phyloP scores from a whole-genome alignment of 768 basidiomycete genomes.

The Cubamyces lactineus region DNA sequence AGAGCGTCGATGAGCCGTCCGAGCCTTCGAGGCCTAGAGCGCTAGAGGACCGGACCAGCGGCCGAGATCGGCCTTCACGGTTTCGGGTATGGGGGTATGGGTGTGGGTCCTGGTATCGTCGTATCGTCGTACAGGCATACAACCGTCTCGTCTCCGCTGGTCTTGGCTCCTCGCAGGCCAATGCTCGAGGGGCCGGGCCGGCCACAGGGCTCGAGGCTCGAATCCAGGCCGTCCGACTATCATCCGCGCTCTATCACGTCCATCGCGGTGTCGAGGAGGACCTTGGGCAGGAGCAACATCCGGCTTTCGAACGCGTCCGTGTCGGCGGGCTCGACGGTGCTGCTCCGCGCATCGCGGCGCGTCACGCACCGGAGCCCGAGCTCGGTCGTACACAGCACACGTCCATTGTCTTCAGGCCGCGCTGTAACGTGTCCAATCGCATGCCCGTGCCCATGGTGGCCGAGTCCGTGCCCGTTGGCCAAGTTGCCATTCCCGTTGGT shows the following conservation, averaged over 20 bases:
- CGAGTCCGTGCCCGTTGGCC: neutral
- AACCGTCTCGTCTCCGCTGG: neutral
- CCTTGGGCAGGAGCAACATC: constrained; percentile 70
- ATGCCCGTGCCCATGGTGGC: constrained; percentile 12
- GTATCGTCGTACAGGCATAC: neutral
- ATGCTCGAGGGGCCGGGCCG: too few relatives aligned
- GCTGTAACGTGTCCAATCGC: constrained; percentile 35
- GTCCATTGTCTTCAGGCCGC: constrained; percentile 21
- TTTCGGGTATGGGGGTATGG: neutral
- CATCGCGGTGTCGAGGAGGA: constrained; percentile 72
- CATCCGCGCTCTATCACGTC: constrained; percentile 43
- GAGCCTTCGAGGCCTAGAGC: neutral
- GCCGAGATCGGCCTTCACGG: too few relatives aligned
- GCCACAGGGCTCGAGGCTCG: too few relatives aligned
- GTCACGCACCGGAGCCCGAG: constrained; percentile 70
- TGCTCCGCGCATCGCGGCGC: constrained; percentile 37
- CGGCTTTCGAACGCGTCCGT: constrained; percentile 57
- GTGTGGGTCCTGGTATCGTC: neutral
- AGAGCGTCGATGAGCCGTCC: neutral
- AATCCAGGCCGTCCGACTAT: neutral
- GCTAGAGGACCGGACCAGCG: too few relatives aligned
- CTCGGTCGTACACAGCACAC: constrained; percentile 70
- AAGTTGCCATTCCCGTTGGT: neutral
- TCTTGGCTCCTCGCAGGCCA: neutral
- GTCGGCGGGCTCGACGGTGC: constrained; percentile 34